phyloP scores from a whole-genome alignment of 2,329 filamentous ascomycete genomes.

The Diaporthe caulivora region DNA sequence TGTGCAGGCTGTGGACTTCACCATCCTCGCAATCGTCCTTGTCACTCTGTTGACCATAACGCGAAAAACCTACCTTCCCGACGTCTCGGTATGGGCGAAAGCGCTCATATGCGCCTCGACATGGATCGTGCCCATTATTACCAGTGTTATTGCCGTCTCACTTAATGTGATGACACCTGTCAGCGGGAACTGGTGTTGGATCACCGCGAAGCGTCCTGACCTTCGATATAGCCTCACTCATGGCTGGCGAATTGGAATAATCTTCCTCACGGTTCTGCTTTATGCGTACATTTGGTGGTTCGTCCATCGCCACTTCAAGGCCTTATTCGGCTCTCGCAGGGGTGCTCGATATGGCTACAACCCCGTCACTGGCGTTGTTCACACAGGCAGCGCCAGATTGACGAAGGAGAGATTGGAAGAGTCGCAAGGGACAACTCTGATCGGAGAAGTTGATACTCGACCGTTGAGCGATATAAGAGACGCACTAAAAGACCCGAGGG shows the following conservation, averaged over 20 bases:
- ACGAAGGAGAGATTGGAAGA: conserved; percentile 11
- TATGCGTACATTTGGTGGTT: conserved; percentile 58
- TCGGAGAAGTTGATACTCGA: background rate
- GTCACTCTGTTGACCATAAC: conserved; percentile 43
- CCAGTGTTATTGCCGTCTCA: conserved; percentile 48
- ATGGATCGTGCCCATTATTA: conserved; percentile 56
- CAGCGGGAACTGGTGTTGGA: conserved; percentile 60
- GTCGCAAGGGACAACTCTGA: conserved; percentile 19
- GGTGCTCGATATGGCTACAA: conserved; percentile 4
- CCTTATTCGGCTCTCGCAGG: conserved; percentile 21
- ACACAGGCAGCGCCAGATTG: background rate
- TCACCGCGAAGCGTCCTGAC: conserved; percentile 50
- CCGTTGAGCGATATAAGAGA: background rate
- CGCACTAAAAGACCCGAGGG: background rate
- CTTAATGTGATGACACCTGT: conserved; percentile 50
- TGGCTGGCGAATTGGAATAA: conserved; percentile 59
- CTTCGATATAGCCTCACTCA: conserved; percentile 58
- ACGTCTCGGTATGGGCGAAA: conserved; percentile 46
- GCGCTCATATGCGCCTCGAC: conserved; percentile 51
- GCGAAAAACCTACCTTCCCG: conserved; percentile 49
- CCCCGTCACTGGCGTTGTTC: conserved; percentile 6
- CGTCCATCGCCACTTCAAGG: conserved; percentile 41
- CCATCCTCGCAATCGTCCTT: conserved; percentile 58
- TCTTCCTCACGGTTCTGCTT: conserved; percentile 54
- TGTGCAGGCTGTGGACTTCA: conserved; percentile 57